phyloP scores from a whole-genome alignment of 495 filamentous ascomycete species.

The Cercophora scortea region DNA sequence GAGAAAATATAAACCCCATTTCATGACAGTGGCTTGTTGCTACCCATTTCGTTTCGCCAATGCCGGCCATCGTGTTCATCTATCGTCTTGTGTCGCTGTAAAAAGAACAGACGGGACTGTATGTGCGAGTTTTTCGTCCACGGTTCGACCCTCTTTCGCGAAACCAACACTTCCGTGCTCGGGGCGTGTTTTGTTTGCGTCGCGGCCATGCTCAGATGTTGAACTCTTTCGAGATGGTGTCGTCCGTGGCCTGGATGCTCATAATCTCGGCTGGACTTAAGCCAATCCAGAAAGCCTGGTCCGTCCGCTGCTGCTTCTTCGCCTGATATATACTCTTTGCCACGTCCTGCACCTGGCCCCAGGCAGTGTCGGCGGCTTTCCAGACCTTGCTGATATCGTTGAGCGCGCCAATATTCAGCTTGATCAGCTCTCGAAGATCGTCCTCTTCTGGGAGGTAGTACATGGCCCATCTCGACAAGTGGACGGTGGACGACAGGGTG shows the following conservation, averaged over 20 bases:
- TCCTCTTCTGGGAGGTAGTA: slow-evolving; percentile 51
- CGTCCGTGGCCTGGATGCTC: slow-evolving; percentile 43
- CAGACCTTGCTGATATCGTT: slow-evolving; percentile 66
- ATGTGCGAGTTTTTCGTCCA: too few species aligned
- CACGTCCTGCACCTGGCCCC: slow-evolving; percentile 66
- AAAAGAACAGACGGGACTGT: too few species aligned
- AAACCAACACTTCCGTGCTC: background rate
- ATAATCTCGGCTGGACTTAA: slow-evolving; percentile 49
- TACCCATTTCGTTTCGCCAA: too few species aligned
- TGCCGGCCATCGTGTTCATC: too few species aligned
- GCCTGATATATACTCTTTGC: slow-evolving; percentile 55
- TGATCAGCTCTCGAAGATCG: slow-evolving; percentile 69
- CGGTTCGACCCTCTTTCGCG: too few species aligned
- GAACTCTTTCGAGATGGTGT: slow-evolving; percentile 48
- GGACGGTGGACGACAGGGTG: slow-evolving; percentile 58
- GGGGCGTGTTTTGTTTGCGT: background rate
- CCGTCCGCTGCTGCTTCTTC: slow-evolving; percentile 47
- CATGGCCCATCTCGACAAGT: slow-evolving; percentile 54
- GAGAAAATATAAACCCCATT: background rate
- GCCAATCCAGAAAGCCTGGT: slow-evolving; percentile 43
- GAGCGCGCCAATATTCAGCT: slow-evolving; percentile 75
- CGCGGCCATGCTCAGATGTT: slow-evolving; percentile 6
- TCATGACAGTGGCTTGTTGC: background rate
- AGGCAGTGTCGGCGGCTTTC: slow-evolving; percentile 66
- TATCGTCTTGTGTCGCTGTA: too few species aligned